These are phyloP conservation scores for Strobilomyces echinocephalus DNA, from an alignment of 768 basidiomycete genomes.

Conservation along the genomic window DNA sequence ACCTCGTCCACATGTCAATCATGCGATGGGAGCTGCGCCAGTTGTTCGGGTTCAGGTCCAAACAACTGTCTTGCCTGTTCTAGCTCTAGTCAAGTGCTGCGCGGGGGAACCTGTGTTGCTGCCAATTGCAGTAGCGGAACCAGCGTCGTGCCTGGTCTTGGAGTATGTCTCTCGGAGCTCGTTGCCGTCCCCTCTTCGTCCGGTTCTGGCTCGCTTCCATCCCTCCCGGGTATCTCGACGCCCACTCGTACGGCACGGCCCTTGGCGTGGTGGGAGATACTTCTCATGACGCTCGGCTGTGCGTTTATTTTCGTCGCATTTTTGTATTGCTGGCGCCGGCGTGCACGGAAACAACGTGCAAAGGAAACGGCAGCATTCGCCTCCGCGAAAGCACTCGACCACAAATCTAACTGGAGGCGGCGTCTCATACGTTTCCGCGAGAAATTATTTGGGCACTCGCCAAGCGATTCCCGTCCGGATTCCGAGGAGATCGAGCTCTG, in stretches of 20 bases:
- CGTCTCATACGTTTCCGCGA: conserved; percentile 54
- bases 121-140: conserved; percentile 56
- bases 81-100: conserved; percentile 54
- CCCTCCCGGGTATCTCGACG: conserved; percentile 53
- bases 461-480: conserved; percentile 25
- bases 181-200: conserved; percentile 45
- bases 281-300: conserved; percentile 78
- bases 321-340: conserved; percentile 66
- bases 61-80: conserved; percentile 73
- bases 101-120: conserved; percentile 57
- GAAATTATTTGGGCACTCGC: conserved; percentile 49
- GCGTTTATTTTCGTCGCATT: conserved; percentile 70
- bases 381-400: conserved; percentile 48
- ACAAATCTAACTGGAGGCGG: conserved; percentile 48
- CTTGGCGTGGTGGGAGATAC: conserved; percentile 79
- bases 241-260: conserved; percentile 40
- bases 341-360: conserved; percentile 62
- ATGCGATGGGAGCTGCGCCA: conserved; percentile 75
- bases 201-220: conserved; percentile 39
- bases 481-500: conserved; percentile 47
- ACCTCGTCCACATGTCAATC: conserved; percentile 59
- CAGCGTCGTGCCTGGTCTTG: conserved; percentile 62
- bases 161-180: conserved; percentile 75
- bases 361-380: conserved; percentile 65
- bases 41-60: conserved; percentile 66